Conservation (phyloP, 2,329 filamentous ascomycete species). For the Ambrosiella cleistominuta region DNA sequence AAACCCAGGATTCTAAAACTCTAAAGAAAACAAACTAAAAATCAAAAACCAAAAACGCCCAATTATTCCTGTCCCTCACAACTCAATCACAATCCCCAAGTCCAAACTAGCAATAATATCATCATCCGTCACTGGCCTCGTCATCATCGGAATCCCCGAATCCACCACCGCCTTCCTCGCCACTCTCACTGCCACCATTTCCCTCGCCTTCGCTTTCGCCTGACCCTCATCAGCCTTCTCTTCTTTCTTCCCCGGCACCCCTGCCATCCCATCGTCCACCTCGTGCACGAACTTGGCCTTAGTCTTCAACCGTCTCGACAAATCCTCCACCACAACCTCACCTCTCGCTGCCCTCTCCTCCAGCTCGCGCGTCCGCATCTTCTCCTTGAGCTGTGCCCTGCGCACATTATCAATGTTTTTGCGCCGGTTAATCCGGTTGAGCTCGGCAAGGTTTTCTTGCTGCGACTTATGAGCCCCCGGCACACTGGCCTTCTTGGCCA, state of each 20-base stretch:
- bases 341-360: conserved; percentile 45
- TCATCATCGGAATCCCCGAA: conserved; percentile 43
- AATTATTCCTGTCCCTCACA: background rate
- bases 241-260: background rate
- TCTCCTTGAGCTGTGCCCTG: conserved; percentile 72
- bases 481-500: conserved; percentile 33
- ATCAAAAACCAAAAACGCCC: background rate
- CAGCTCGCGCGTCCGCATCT: conserved; percentile 41
- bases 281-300: conserved; percentile 52
- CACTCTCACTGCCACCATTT: conserved; percentile 9
- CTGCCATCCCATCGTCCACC: conserved; percentile 21
- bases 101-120: conserved; percentile 84
- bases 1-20: background rate
- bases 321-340: conserved; percentile 41
- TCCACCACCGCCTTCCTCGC: conserved; percentile 10
- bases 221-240: conserved; percentile 15
- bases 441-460: conserved; percentile 64
- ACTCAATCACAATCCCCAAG: conserved; percentile 75
- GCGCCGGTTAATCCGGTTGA: conserved; percentile 72
- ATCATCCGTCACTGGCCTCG: conserved; percentile 71
- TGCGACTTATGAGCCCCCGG: conserved; percentile 38
- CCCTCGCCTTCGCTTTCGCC: conserved; percentile 23
- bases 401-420: conserved; percentile 81
- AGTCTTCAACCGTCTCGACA: conserved; percentile 45
- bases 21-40: background rate